phyloP scores from a whole-genome alignment of 192 early-diverging fungal species.

The Rhizophagus sp. region DNA sequence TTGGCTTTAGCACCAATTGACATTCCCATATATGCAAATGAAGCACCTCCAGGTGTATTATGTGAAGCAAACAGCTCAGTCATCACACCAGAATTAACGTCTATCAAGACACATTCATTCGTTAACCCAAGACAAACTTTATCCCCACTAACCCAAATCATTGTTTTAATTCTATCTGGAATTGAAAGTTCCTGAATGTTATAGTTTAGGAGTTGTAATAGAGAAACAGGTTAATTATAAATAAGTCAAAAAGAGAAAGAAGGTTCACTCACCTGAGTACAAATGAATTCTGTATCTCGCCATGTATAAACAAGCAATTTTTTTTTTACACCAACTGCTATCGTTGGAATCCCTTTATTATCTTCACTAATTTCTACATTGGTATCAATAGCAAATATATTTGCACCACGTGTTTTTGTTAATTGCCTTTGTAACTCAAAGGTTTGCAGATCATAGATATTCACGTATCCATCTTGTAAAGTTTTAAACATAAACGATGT shows the following conservation, averaged over 20 bases:
- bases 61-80: slow-evolving; percentile 57
- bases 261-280: slow-evolving; percentile 50
- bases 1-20: slow-evolving; percentile 51
- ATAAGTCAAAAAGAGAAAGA: background rate
- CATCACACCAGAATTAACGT: slow-evolving; percentile 53
- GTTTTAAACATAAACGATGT: background rate
- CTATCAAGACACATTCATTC: slow-evolving; percentile 63
- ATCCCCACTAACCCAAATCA: slow-evolving; percentile 75
- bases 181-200: slow-evolving; percentile 64
- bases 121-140: slow-evolving; percentile 68
- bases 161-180: slow-evolving; percentile 68
- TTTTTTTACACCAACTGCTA: slow-evolving; percentile 72
- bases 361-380: slow-evolving; percentile 63
- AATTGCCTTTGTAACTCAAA: slow-evolving; percentile 70
- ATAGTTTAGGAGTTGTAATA: background rate
- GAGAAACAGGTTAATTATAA: background rate
- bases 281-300: slow-evolving; percentile 70
- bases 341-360: slow-evolving; percentile 52
- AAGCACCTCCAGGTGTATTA: slow-evolving; percentile 40
- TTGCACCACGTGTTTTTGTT: slow-evolving; percentile 71
- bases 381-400: slow-evolving; percentile 73
- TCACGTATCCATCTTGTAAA: slow-evolving; percentile 65
- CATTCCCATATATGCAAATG: slow-evolving; percentile 41
- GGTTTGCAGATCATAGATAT: slow-evolving; percentile 72
- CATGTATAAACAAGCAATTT: slow-evolving; percentile 75